Evolutionary conservation across 805 yeast species (phyloP).

Genomic region (Maudiozyma saulgeensis): DNA sequence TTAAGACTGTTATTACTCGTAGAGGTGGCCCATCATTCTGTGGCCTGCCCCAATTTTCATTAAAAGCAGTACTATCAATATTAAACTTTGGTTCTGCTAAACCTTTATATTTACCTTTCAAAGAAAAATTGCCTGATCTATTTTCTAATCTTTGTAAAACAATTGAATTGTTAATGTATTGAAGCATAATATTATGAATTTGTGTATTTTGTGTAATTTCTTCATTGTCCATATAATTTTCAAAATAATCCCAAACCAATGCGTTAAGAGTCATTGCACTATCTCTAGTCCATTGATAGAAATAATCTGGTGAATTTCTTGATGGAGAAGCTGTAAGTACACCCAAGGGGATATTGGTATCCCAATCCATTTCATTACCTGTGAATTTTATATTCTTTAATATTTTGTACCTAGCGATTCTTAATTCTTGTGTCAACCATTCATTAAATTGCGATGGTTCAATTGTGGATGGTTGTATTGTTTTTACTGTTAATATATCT

Average conservation of each 20-base stretch:
- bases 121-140: constrained; percentile 47
- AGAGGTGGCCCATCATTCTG: constrained; percentile 93
- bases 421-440: constrained; percentile 39
- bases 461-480: constrained; percentile 9
- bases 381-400: constrained; percentile 39
- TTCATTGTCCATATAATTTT: not conserved
- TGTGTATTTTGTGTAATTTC: not conserved
- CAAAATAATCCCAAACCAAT: constrained; percentile 26
- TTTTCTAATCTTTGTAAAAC: constrained; percentile 58
- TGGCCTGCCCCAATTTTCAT: constrained; percentile 82
- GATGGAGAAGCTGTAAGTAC: constrained; percentile 85
- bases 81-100: constrained; percentile 88
- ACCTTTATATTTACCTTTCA: constrained; percentile 38
- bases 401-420: constrained; percentile 34
- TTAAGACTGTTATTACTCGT: constrained; percentile 54
- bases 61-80: constrained; percentile 55
- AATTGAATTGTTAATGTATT: constrained; percentile 52
- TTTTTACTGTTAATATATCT: constrained; percentile 5
- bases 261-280: constrained; percentile 72
- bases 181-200: constrained; percentile 35
- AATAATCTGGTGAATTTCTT: constrained; percentile 60
- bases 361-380: constrained; percentile 10
- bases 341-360: constrained; percentile 33
- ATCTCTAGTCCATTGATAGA: constrained; percentile 86
- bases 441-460: not conserved